These are phyloP conservation scores for Trichosporon sp. DNA, from an alignment of 1,284 basidiomycete species.

Conservation along the genomic window DNA sequence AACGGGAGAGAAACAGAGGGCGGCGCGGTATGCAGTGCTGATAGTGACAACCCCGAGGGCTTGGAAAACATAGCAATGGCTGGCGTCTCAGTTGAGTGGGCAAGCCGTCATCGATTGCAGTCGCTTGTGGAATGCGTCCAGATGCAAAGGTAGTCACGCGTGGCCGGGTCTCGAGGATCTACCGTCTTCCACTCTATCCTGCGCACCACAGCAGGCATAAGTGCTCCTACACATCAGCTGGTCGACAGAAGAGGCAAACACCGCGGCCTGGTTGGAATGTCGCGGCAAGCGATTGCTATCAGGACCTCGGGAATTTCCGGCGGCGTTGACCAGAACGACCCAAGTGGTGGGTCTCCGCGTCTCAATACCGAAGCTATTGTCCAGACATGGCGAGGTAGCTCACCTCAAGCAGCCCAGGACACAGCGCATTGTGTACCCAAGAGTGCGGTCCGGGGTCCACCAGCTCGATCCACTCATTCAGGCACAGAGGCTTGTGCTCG, in stretches of 20 bases:
- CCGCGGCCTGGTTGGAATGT: too few relatives aligned
- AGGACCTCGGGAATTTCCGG: too few relatives aligned
- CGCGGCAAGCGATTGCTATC: too few relatives aligned
- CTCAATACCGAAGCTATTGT: too few relatives aligned
- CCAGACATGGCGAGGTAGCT: too few relatives aligned
- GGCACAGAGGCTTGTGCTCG: not conserved
- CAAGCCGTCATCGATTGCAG: not conserved
- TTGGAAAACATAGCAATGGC: not conserved
- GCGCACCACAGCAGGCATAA: not conserved
- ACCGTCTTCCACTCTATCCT: not conserved
- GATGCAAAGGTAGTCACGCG: not conserved
- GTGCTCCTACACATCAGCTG: too few relatives aligned
- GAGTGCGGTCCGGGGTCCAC: too few relatives aligned
- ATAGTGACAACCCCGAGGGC: not conserved
- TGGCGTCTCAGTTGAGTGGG: not conserved
- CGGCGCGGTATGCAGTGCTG: not conserved
- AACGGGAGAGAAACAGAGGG: too few relatives aligned
- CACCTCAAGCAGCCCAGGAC: not conserved
- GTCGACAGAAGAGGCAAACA: too few relatives aligned
- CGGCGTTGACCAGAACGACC: too few relatives aligned
- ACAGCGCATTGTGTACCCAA: not conserved
- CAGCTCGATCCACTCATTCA: not conserved
- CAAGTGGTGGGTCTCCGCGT: too few relatives aligned
- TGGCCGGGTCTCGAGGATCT: not conserved
- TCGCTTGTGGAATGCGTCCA: not conserved